Evolutionary conservation across 371 early-diverging fungal species (phyloP), one percentile per base, ranked within the genome.

Genomic region (Mucor lusitanicus): DNA sequence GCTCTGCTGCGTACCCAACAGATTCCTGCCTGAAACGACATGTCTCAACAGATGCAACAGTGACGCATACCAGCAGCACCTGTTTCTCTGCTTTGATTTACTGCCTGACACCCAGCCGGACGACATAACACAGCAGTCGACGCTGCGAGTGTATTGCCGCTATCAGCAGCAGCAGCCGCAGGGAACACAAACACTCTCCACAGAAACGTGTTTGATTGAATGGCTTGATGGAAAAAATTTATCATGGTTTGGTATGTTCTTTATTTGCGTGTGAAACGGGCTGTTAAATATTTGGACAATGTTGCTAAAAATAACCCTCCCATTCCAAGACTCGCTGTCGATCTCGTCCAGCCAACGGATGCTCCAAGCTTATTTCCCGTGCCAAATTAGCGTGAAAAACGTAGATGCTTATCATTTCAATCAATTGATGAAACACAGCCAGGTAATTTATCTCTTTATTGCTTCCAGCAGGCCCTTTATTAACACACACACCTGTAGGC

Each of bases 281-380:
- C 37, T 37, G 37, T n/a, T 37, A 32, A 48, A 28, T 59, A 44
- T 23, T 27, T 37, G 27, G 50, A 13, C 9, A 39, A 13, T 54
- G 27, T 48, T 40, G 13, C 56, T 57, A 23, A 19, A 60, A 25
- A 60, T 53, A 59, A 44, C 35, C n/a, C n/a, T n/a, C n/a, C n/a
- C n/a, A n/a, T n/a, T 30, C 30, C 35, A 27, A 25, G 37, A 54
- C 32, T 44, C 32, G 25, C 2, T 58, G 65, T 64, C 65, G 65
- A 64, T 64, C 65, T 42, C 39, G 39, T 23, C 35, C 23, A 32
- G 25, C 55, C 21, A 40, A 42, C 32, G 57, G 0, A 40, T 61
- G 35, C 50, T 50, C 11, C 63, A 46, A 27, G 53, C 63, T 27
- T 68, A 63, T 59, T 68, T 68, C 35, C 63, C 68, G 12, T 59